A percentile compares a stretch with the other conserved stretches of the same genome.
Evolutionary conservation across 768 basidiomycete genomes (phyloP).

Genomic region (Termitomyces sp.): DNA sequence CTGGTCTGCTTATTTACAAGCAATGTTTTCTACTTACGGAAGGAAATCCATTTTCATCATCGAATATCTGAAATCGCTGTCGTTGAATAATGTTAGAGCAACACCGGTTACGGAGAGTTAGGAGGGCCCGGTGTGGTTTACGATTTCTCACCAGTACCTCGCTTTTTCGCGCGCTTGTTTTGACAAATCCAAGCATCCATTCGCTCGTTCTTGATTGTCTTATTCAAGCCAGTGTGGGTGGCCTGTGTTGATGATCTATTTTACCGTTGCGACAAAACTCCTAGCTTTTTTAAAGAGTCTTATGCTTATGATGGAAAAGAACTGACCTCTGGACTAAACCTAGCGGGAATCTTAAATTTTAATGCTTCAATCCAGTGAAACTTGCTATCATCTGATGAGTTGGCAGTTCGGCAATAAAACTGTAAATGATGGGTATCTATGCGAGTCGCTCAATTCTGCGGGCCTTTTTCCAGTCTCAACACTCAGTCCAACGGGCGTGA

Average conservation of each 20-base stretch:
- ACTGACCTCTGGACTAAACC: neutral
- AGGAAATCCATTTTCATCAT: neutral
- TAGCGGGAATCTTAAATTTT: neutral
- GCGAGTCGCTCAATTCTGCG: neutral
- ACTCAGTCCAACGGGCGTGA: neutral
- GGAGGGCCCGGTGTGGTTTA: neutral
- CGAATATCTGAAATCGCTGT: neutral
- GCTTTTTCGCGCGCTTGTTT: neutral
- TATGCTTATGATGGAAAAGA: neutral
- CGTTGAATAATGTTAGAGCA: neutral
- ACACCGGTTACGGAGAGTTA: neutral
- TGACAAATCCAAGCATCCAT: neutral
- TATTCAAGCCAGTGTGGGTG: neutral
- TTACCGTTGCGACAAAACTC: neutral
- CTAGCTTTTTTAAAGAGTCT: neutral
- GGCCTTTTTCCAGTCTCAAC: neutral
- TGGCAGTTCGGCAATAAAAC: neutral
- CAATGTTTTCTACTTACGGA: neutral
- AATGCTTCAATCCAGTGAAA: neutral
- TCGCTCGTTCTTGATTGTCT: neutral
- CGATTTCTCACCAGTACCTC: neutral
- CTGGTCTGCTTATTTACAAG: neutral
- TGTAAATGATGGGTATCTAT: neutral
- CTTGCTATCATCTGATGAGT: neutral
- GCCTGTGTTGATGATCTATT: neutral